Conservation (phyloP, 129 eudicot genomes). For the Artemisia argyi region DNA sequence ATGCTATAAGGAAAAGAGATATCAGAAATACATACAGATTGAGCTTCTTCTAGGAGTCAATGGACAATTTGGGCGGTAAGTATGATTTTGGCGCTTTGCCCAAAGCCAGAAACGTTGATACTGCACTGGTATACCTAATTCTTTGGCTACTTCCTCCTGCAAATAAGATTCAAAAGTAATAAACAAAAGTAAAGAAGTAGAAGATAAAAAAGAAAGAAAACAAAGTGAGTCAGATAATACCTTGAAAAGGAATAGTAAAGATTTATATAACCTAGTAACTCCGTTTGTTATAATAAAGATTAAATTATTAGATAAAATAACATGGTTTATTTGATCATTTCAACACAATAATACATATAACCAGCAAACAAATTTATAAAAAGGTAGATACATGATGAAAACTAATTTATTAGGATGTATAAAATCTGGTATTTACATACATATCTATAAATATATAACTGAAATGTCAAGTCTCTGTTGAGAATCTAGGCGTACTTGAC, state of each 20-base stretch:
- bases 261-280: no score
- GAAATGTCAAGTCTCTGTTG: not conserved
- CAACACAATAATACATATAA: no score
- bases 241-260: no score
- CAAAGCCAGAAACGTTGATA: constrained; percentile 76
- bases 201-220: no score
- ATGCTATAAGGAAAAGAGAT: not conserved
- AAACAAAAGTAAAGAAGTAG: no score
- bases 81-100: constrained; percentile 83
- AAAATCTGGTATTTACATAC: not conserved
- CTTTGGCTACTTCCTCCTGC: constrained; percentile 83
- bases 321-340: no score
- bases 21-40: not conserved
- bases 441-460: not conserved
- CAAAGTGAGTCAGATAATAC: not conserved
- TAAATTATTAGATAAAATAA: no score
- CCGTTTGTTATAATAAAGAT: no score
- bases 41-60: constrained; percentile 14
- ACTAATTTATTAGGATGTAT: not conserved
- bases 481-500: constrained; percentile 44
- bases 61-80: constrained; percentile 76
- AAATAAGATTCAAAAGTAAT: no score
- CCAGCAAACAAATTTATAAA: no score
- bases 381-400: not conserved
- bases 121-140: constrained; percentile 70